phyloP scores from a whole-genome alignment of 2,329 filamentous ascomycete genomes.

The Xylariales sp. region DNA sequence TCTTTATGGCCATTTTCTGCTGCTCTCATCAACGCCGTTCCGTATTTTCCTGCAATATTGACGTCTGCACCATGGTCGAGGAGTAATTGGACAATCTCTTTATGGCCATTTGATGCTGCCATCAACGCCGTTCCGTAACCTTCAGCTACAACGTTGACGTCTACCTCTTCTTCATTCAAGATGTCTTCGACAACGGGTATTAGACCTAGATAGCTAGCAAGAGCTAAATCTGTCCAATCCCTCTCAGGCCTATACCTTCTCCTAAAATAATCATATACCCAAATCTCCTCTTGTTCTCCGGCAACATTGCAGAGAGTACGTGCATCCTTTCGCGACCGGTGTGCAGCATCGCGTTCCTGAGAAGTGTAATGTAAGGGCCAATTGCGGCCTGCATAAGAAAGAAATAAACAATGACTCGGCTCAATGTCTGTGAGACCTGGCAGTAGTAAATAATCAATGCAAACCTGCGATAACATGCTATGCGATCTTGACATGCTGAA shows the following conservation, averaged over 20 bases:
- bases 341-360: too few species aligned
- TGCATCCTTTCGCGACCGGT: too few species aligned
- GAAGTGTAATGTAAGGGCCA: neutral
- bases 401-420: neutral
- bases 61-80: too few species aligned
- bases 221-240: neutral
- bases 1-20: too few species aligned
- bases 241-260: neutral
- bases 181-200: neutral
- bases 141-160: neutral
- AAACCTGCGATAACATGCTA: neutral
- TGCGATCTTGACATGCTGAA: neutral
- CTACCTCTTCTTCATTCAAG: neutral
- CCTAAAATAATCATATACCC: neutral
- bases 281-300: neutral
- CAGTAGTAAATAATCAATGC: neutral
- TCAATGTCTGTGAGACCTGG: neutral
- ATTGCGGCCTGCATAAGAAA: neutral
- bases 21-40: too few species aligned
- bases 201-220: neutral
- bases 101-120: too few species aligned
- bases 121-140: neutral
- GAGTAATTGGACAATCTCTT: too few species aligned
- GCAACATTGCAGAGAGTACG: neutral
- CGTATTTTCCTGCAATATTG: too few species aligned